Conservation (phyloP, 1,139 yeast species). For the Saccharomyces uvarum region DNA sequence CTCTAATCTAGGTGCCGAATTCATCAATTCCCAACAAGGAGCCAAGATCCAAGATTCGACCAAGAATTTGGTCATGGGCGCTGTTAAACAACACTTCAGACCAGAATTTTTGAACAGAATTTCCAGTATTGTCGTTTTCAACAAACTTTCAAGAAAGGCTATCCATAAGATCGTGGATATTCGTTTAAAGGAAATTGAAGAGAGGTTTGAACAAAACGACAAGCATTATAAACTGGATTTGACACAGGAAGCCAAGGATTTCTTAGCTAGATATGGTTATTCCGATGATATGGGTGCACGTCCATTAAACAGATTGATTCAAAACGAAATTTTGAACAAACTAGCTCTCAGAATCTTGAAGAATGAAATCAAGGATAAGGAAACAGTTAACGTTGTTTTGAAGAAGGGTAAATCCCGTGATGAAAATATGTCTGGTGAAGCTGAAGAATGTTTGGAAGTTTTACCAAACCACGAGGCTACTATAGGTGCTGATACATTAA, state of each 20-base stretch:
- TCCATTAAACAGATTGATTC: conserved; percentile 91
- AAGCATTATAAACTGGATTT: conserved; percentile 65
- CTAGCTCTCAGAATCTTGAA: conserved; percentile 81
- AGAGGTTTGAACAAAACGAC: conserved; percentile 76
- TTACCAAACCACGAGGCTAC: conserved; percentile 72
- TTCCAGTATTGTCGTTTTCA: conserved; percentile 84
- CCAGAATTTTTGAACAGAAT: conserved; percentile 97
- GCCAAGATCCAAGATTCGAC: conserved; percentile 60
- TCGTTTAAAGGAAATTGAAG: conserved; percentile 74
- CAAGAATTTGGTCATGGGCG: conserved; percentile 68
- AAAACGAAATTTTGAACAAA: conserved; percentile 74
- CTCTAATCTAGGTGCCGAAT: conserved; percentile 93
- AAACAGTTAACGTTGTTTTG: conserved; percentile 58
- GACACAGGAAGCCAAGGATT: conserved; percentile 68
- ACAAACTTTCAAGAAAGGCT: conserved; percentile 83
- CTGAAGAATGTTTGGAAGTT: conserved; percentile 65
- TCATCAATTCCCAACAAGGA: conserved; percentile 60
- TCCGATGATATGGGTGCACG: conserved; percentile 94
- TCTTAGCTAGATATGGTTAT: conserved; percentile 77
- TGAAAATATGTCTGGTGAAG: conserved; percentile 48
- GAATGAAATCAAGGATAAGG: conserved; percentile 85
- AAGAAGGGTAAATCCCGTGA: conserved; percentile 68
- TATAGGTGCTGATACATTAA: conserved; percentile 37
- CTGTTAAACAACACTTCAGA: conserved; percentile 87
- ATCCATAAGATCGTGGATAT: conserved; percentile 85